Percentiles rank a stretch among this genome's conserved stretches.
These are phyloP conservation scores for Coffea humblotiana DNA, from an alignment of 305 asterid species.

Conservation along the genomic window DNA sequence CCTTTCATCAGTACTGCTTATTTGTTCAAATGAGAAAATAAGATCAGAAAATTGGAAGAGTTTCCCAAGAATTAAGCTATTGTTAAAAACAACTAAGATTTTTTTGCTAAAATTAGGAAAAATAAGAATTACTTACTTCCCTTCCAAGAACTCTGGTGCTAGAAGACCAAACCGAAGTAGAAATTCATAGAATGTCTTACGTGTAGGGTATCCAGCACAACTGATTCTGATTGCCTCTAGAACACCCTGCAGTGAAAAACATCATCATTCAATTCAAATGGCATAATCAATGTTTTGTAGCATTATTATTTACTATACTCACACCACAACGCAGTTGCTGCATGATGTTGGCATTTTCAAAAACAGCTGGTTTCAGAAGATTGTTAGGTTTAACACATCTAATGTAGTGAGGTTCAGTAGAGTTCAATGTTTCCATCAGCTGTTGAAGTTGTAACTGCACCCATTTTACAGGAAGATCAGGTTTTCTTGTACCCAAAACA, in stretches of 20 bases:
- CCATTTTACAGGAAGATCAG: constrained; percentile 35
- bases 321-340: constrained; percentile 98
- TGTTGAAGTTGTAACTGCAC: constrained; percentile 87
- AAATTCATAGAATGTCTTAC: constrained; percentile 84
- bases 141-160: constrained; percentile 87
- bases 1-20: constrained; percentile 67
- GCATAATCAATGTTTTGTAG: constrained; percentile 15
- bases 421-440: constrained; percentile 87
- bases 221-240: constrained; percentile 94
- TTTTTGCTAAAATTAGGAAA: constrained; percentile 5
- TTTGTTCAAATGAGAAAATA: constrained; percentile 23
- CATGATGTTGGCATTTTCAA: constrained; percentile 82
- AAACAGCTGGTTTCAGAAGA: constrained; percentile 81
- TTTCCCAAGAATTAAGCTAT: constrained; percentile 9
- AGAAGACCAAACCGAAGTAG: constrained; percentile 86
- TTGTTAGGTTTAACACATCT: constrained; percentile 97
- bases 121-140: constrained; percentile 57
- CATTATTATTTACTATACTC: constrained; percentile 44
- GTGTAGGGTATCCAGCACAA: constrained; percentile 98
- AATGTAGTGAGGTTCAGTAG: constrained; percentile 93
- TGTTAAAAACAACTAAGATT: background rate
- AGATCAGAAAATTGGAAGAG: constrained; percentile 28
- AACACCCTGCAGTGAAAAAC: constrained; percentile 63
- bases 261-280: constrained; percentile 16
- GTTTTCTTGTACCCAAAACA: constrained; percentile 6